These are phyloP conservation scores for Podaxis sp. DNA, from an alignment of 768 basidiomycete genomes.

Conservation along the genomic window DNA sequence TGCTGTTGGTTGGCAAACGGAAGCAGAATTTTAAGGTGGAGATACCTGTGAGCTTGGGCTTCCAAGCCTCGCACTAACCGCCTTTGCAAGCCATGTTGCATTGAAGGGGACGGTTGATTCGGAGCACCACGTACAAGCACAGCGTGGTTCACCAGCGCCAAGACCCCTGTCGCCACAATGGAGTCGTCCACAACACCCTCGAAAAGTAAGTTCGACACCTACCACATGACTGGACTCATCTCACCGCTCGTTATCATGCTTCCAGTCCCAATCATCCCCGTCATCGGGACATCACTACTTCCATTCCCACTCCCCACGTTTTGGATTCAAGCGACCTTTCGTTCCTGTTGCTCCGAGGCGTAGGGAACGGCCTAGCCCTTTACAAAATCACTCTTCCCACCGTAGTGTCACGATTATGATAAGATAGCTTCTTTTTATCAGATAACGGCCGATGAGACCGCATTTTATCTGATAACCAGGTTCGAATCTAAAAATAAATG, in stretches of 20 bases:
- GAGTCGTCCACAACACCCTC: background rate
- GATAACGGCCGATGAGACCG: background rate
- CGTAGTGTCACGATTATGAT: slow-evolving; percentile 9
- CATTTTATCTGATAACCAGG: slow-evolving; percentile 3
- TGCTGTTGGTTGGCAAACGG: background rate
- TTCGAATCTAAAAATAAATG: background rate
- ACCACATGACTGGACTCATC: background rate
- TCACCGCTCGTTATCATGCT: background rate
- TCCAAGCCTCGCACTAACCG: background rate
- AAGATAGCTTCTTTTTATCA: slow-evolving; percentile 17
- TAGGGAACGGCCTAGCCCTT: background rate
- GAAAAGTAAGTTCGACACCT: background rate
- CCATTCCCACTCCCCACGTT: background rate
- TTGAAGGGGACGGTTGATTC: background rate
- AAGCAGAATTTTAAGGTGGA: background rate
- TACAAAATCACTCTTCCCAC: background rate
- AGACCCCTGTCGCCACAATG: background rate
- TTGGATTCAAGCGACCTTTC: background rate
- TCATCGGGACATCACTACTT: background rate
- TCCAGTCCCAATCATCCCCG: too few relatives aligned
- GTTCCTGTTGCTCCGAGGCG: background rate
- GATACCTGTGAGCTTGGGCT: background rate
- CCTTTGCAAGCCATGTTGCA: background rate
- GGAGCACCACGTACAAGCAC: too few relatives aligned
- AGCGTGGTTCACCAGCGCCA: too few relatives aligned